phyloP scores from a whole-genome alignment of 108 stramenopile species.

The Skeletonema potamos region DNA sequence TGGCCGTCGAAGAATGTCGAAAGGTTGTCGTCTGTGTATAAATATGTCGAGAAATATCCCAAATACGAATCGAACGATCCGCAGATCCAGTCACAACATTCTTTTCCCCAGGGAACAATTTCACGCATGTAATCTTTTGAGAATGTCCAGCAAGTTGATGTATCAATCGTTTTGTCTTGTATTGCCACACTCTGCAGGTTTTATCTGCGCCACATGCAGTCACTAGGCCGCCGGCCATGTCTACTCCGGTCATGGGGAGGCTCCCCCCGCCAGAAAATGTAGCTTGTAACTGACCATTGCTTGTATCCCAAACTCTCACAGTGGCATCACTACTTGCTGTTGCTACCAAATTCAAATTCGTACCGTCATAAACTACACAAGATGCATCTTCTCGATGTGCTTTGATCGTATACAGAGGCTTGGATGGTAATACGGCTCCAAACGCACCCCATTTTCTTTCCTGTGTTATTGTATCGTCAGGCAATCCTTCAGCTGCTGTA shows the following conservation, averaged over 20 bases:
- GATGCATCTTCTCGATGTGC: conserved; percentile 69
- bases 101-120: conserved; percentile 61
- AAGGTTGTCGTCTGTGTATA: conserved; percentile 76
- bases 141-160: conserved; percentile 87
- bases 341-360: conserved; percentile 62
- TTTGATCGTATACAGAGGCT: conserved; percentile 53
- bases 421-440: conserved; percentile 60
- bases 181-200: conserved; percentile 84
- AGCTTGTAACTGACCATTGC: conserved; percentile 58
- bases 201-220: conserved; percentile 79
- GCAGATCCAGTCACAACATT: conserved; percentile 78
- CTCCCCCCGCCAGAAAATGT: conserved; percentile 59
- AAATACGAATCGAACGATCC: conserved; percentile 78
- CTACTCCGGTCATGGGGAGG: conserved; percentile 69
- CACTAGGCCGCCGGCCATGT: conserved; percentile 66
- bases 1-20: conserved; percentile 71
- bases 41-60: conserved; percentile 84
- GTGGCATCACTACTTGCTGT: conserved; percentile 70
- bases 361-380: conserved; percentile 68
- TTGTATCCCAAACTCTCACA: conserved; percentile 79
- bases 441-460: conserved; percentile 50
- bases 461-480: conserved; percentile 1
- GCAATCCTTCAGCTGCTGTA: neutral
- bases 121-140: conserved; percentile 76
- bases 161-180: conserved; percentile 74